phyloP scores from a whole-genome alignment of 306 rosid species.

The Castanea crenata region DNA sequence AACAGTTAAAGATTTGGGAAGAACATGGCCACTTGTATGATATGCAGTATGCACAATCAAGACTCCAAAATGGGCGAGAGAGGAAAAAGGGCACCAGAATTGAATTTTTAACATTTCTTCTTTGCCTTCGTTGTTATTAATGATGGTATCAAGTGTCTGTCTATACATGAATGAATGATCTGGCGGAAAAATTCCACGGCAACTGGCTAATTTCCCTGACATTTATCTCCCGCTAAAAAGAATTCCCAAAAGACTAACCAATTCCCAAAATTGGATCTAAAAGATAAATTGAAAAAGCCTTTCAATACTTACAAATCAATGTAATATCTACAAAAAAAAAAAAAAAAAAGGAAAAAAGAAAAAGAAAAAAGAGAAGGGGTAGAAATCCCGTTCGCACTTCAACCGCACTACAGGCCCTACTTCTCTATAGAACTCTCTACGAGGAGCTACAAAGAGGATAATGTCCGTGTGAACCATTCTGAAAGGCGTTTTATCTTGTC shows the following conservation, averaged over 20 bases:
- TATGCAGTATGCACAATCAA: background rate
- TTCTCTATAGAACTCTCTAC: constrained; percentile 17
- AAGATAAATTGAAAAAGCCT: constrained; percentile 14
- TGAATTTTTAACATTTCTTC: background rate
- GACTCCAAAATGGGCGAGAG: too few relatives aligned
- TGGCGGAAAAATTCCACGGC: constrained; percentile 48
- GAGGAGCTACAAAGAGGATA: constrained; percentile 50
- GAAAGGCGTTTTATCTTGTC: constrained; percentile 62
- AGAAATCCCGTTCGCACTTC: constrained; percentile 26
- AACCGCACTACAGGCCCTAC: constrained; percentile 35
- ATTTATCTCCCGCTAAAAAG: constrained; percentile 27
- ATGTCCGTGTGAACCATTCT: constrained; percentile 72
- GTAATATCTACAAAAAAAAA: constrained; percentile 38
- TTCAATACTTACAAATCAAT: constrained; percentile 10
- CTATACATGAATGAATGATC: constrained; percentile 72
- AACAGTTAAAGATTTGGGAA: background rate
- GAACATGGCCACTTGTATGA: background rate
- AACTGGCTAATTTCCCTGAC: constrained; percentile 41
- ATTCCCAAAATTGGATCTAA: constrained; percentile 20
- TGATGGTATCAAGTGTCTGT: constrained; percentile 22
- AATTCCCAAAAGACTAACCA: constrained; percentile 23
- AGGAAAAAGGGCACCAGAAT: background rate
- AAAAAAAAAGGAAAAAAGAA: background rate
- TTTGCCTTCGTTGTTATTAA: constrained; percentile 35
- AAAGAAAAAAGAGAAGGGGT: background rate